Conservation (phyloP, 306 rosid genomes). For the Senna tora region DNA sequence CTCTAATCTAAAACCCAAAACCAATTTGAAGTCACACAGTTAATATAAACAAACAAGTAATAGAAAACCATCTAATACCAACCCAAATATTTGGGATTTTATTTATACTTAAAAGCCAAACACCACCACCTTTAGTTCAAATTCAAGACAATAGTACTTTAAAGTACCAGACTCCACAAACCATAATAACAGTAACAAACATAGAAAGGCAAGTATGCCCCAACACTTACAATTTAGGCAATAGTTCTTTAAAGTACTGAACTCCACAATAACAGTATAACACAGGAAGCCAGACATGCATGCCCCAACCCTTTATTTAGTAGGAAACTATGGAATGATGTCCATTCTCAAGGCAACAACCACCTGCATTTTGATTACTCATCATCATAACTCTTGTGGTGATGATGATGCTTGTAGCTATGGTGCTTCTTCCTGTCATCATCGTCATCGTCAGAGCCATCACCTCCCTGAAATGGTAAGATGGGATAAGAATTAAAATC, state of each 20-base stretch:
- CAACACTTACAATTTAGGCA: constrained; percentile 10
- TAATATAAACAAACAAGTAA: no score
- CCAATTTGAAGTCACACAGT: no score
- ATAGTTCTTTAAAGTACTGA: constrained; percentile 31
- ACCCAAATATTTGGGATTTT: constrained; percentile 24
- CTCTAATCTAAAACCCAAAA: no score
- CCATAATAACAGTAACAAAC: neutral
- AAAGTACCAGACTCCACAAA: neutral
- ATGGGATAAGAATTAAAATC: constrained; percentile 9
- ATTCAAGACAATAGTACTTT: neutral
- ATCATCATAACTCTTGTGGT: constrained; percentile 66
- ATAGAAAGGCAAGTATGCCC: neutral
- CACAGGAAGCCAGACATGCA: constrained; percentile 33
- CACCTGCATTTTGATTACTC: constrained; percentile 51
- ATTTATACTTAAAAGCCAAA: constrained; percentile 30
- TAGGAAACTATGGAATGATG: constrained; percentile 52
- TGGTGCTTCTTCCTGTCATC: constrained; percentile 63
- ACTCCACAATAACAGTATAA: constrained; percentile 36
- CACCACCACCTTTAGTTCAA: neutral
- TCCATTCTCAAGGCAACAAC: constrained; percentile 29
- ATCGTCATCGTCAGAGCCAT: constrained; percentile 46
- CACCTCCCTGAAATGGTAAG: constrained; percentile 53
- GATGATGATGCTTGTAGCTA: constrained; percentile 60
- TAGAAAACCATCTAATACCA: neutral
- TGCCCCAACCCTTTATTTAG: constrained; percentile 59